These are phyloP conservation scores for Colletotrichum musae DNA, from an alignment of 2,329 filamentous ascomycete genomes.

Conservation along the genomic window DNA sequence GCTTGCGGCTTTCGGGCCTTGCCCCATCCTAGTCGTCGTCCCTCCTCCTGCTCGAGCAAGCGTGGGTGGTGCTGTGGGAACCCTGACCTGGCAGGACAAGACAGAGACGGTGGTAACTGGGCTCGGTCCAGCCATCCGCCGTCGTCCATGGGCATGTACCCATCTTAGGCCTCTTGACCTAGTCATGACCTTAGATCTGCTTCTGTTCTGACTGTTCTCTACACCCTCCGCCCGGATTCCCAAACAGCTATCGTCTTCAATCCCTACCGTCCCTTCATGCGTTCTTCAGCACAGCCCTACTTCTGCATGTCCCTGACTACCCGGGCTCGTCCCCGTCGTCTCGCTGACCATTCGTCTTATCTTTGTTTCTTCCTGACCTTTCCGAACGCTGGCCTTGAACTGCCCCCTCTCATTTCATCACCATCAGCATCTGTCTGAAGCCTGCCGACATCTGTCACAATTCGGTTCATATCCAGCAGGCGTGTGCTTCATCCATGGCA, in stretches of 20 bases:
- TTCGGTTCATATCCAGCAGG: conserved; percentile 31
- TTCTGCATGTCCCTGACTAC: conserved; percentile 41
- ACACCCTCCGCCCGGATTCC: conserved; percentile 45
- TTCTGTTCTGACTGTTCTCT: conserved; percentile 37
- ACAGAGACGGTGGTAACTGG: conserved; percentile 1
- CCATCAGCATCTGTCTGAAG: conserved; percentile 19
- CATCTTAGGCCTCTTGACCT: conserved; percentile 32
- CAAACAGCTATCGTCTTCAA: conserved; percentile 50
- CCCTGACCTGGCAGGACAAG: conserved; percentile 35
- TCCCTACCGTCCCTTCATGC: conserved; percentile 50
- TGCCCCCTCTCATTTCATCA: conserved; percentile 26
- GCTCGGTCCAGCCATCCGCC: conserved; percentile 36
- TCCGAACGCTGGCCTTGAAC: conserved; percentile 35
- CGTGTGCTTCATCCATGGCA: conserved; percentile 38
- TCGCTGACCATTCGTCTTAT: conserved; percentile 46
- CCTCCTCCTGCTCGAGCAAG: not conserved
- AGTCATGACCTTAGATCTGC: conserved; percentile 37
- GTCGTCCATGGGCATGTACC: conserved; percentile 26
- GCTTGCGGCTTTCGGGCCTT: conserved; percentile 35
- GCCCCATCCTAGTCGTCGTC: conserved; percentile 38
- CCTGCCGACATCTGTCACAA: conserved; percentile 26
- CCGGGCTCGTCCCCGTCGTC: conserved; percentile 37
- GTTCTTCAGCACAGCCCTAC: conserved; percentile 49
- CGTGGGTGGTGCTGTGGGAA: conserved; percentile 16
- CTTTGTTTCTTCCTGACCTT: conserved; percentile 45